phyloP scores from a whole-genome alignment of 148 eudicot genomes.

The Mesembryanthemum crystallinum region DNA sequence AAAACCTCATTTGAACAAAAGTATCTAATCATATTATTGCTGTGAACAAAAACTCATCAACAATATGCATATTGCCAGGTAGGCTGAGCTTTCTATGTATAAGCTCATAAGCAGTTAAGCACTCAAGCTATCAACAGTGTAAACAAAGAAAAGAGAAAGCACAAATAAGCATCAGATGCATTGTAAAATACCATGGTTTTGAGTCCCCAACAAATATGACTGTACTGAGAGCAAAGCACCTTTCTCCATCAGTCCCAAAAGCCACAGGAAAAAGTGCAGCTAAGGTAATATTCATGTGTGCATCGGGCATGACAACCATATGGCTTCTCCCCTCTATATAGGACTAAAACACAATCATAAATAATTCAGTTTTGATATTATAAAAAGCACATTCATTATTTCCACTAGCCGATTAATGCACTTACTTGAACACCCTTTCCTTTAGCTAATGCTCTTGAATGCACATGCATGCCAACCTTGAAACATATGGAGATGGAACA shows the following conservation, averaged over 20 bases:
- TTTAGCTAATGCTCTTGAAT: conserved; percentile 58
- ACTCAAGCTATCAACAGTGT: too few relatives aligned
- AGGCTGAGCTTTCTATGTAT: too few relatives aligned
- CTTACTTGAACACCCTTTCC: conserved; percentile 50
- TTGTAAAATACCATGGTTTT: conserved; percentile 49
- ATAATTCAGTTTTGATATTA: background rate
- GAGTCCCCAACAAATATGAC: conserved; percentile 70
- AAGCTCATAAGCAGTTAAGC: too few relatives aligned
- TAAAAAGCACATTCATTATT: background rate
- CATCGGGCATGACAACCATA: conserved; percentile 83
- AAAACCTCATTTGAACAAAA: too few relatives aligned
- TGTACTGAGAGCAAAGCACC: conserved; percentile 54
- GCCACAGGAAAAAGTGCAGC: conserved; percentile 63
- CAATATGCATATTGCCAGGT: too few relatives aligned
- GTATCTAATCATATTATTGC: too few relatives aligned
- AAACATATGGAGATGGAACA: conserved; percentile 11
- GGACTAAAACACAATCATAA: conserved; percentile 37
- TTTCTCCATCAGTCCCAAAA: conserved; percentile 76
- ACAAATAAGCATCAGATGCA: background rate
- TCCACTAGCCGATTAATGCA: background rate
- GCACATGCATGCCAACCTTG: conserved; percentile 50
- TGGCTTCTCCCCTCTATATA: conserved; percentile 65
- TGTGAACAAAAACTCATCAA: too few relatives aligned
- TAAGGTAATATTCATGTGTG: conserved; percentile 50
- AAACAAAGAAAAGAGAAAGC: background rate